Base-by-base conservation (phyloP, 257 asterid genomes). In the Nemophila menziesii region DNA sequence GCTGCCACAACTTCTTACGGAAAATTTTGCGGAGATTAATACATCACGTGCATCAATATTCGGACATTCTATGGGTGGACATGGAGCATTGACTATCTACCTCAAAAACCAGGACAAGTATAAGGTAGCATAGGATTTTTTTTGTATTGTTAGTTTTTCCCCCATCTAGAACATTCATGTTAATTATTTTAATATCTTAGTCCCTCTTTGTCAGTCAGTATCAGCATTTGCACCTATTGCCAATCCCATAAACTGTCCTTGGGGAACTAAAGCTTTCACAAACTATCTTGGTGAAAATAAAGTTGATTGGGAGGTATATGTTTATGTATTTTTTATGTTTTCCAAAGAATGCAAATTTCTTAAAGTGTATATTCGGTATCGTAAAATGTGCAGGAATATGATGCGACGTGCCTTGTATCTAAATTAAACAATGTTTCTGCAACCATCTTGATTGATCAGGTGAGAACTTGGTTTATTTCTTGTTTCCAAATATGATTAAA, bases 31-130 rank as follows among this genome's bases (percentile, higher is more conserved):
- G 19, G 83, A 77, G 72, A 84, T 90, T 14, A 90, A 90, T 54
- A 73, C 85, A 11, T 68, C 93, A 22, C 82, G 81, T 20, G 96
- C 99, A 51, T 90, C 99, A 22, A 74, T 90, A 61, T 85, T 39
- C 52, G 99, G 99, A 29, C 99, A 90, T 60, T 90, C 96, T 17
- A 90, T 90, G 96, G 99, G 99, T 16, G 96, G 99, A 33, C 99
- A 90, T 62, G 99, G 99, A 61, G 99, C 96, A 16, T 74, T 90
- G 16, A 81, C 92, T 19, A 79, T 90, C 68, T 90, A 85, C 83
- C 68, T 90, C 14, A 90, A 81, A 60, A 90, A 85, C 48, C 64
- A 81, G 70, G 94, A 75, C 49, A 90, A 85, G 62, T 90, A 85
- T 75, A 90, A 81, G 96, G 96, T 89, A 65, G 0, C 48, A 3